Conservation (phyloP, 306 rosid species). For the Fragaria ananassa region DNA sequence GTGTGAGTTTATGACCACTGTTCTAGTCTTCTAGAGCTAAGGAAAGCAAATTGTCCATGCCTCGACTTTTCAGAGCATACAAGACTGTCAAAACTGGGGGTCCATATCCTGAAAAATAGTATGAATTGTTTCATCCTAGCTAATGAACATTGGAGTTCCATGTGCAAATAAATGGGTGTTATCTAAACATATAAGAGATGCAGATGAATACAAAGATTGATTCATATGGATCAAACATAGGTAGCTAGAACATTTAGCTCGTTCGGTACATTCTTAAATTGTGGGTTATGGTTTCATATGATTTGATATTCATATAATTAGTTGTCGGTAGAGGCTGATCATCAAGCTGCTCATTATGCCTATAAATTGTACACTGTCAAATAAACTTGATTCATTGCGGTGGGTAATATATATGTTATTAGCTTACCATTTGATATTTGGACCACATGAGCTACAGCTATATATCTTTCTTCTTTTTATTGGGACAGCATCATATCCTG, state of each 20-base stretch:
- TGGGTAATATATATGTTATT: background rate
- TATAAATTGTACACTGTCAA: background rate
- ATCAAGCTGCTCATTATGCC: background rate
- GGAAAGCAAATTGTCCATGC: background rate
- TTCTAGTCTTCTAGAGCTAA: background rate
- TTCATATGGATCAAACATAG: background rate
- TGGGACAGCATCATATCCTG: slow-evolving; percentile 8
- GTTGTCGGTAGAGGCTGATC: background rate
- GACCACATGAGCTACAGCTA: background rate
- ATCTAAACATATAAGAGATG: background rate
- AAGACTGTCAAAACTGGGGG: background rate
- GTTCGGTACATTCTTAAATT: background rate
- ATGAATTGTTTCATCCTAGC: background rate
- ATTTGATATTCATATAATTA: background rate
- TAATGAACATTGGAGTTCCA: background rate
- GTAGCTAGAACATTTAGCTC: background rate
- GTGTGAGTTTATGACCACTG: background rate
- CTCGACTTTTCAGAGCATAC: background rate
- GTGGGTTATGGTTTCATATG: background rate
- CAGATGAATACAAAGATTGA: background rate
- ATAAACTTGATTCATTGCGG: background rate
- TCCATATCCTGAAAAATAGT: background rate
- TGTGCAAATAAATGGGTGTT: background rate
- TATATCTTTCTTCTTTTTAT: background rate
- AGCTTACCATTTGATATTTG: slow-evolving; percentile 2